A percentile compares a stretch with the other conserved stretches of the same genome.
Evolutionary conservation across 257 asterid species (phyloP).

Genomic region (Schizonepeta tenuifolia): DNA sequence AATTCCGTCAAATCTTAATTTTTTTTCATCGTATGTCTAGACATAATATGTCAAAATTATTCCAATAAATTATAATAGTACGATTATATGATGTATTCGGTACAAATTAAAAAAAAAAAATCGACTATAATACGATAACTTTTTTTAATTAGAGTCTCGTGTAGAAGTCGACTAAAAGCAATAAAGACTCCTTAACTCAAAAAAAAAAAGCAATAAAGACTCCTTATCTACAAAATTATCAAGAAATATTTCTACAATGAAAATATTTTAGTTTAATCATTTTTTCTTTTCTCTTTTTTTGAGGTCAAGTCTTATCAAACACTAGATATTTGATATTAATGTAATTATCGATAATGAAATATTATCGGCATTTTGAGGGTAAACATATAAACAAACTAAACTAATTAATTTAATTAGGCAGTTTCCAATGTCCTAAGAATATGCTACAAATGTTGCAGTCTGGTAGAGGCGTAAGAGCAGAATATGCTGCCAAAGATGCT

Average conservation of each 20-base stretch:
- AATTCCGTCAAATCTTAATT: too few relatives aligned
- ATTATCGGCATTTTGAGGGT: neutral
- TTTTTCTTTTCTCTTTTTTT: too few relatives aligned
- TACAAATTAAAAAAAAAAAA: too few relatives aligned
- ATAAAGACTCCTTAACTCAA: neutral
- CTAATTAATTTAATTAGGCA: neutral
- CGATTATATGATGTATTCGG: too few relatives aligned
- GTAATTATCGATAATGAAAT: neutral
- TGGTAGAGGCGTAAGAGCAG: neutral
- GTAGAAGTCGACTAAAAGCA: neutral
- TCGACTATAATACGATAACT: too few relatives aligned
- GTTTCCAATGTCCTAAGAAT: conserved; percentile 1
- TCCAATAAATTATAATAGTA: too few relatives aligned
- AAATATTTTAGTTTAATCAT: too few relatives aligned
- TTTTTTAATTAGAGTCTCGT: neutral
- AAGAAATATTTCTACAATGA: neutral
- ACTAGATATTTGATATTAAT: too few relatives aligned
- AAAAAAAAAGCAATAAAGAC: too few relatives aligned
- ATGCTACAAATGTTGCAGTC: conserved; percentile 28
- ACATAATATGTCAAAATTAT: too few relatives aligned
- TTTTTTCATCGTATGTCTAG: too few relatives aligned
- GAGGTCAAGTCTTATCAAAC: too few relatives aligned
- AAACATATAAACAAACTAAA: neutral
- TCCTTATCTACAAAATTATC: neutral
- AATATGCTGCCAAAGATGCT: conserved; percentile 32